Evolutionary conservation across 345 rosid genomes (phyloP).

Genomic region (Noccaea caerulescens): DNA sequence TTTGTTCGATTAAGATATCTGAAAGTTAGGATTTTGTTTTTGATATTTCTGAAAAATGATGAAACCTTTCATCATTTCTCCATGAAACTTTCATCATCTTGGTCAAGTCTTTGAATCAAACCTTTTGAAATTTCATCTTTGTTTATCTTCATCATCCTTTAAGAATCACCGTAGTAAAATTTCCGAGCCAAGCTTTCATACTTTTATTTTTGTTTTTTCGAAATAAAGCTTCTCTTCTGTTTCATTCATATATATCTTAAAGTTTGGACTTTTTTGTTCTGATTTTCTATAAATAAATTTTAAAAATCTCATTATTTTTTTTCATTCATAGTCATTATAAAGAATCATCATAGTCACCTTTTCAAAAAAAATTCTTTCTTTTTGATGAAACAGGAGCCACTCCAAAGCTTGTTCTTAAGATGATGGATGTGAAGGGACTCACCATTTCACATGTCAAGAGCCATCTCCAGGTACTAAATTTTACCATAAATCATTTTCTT

Average conservation of each 20-base stretch:
- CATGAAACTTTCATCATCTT: conserved; percentile 3
- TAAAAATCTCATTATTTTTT: not conserved
- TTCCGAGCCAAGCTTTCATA: not conserved
- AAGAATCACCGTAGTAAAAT: not conserved
- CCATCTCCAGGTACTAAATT: conserved; percentile 79
- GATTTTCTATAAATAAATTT: not conserved
- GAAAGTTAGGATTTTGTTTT: not conserved
- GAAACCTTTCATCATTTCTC: not conserved
- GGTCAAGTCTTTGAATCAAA: not conserved
- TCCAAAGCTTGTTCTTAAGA: conserved; percentile 93
- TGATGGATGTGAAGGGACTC: conserved; percentile 97
- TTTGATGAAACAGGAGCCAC: conserved; percentile 69
- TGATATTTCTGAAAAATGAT: not conserved
- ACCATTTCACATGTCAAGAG: conserved; percentile 98
- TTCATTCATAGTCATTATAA: not conserved
- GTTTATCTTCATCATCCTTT: not conserved
- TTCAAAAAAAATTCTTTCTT: not conserved
- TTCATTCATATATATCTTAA: conserved; percentile 22
- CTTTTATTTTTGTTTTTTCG: not conserved
- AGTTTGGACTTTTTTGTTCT: not conserved
- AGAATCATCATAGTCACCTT: conserved; percentile 31
- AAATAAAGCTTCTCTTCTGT: conserved; percentile 1
- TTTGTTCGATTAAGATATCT: not conserved
- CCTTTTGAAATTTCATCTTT: not conserved
- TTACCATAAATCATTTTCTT: not conserved